These are phyloP conservation scores for Phylloporus sp. DNA, from an alignment of 768 basidiomycete species.

Conservation along the genomic window DNA sequence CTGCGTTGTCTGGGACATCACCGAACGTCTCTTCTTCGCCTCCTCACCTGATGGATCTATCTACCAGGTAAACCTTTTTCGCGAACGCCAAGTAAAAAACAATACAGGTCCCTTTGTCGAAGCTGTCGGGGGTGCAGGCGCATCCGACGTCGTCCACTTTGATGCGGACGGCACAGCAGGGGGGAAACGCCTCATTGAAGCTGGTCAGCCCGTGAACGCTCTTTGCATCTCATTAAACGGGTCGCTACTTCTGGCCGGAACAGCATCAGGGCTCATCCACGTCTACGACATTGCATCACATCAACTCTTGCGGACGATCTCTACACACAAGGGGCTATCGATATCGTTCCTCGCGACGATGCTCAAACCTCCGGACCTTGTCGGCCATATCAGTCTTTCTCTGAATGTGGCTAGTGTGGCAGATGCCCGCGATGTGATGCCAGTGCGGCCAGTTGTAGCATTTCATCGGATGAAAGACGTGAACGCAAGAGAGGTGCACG, in stretches of 20 bases:
- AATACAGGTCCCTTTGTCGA: conserved; percentile 47
- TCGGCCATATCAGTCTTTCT: conserved; percentile 69
- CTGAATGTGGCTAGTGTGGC: conserved; percentile 33
- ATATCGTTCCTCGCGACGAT: conserved; percentile 75
- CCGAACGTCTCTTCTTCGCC: conserved; percentile 87
- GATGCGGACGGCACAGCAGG: conserved; percentile 44
- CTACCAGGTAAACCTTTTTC: conserved; percentile 76
- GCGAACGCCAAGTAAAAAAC: conserved; percentile 50
- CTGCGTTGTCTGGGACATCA: conserved; percentile 70
- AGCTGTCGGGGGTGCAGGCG: conserved; percentile 71
- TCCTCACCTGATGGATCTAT: conserved; percentile 71
- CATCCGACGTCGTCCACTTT: conserved; percentile 66
- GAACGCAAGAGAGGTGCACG: conserved; percentile 64
- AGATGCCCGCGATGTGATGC: conserved; percentile 51
- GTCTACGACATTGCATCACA: conserved; percentile 88
- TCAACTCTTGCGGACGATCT: conserved; percentile 79
- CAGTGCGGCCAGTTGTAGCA: conserved; percentile 58
- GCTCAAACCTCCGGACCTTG: conserved; percentile 81
- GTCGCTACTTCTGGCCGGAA: conserved; percentile 79
- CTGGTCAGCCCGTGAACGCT: conserved; percentile 65
- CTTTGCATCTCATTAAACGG: conserved; percentile 75
- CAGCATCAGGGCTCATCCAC: conserved; percentile 63
- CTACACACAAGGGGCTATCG: conserved; percentile 58
- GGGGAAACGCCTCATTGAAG: conserved; percentile 60
- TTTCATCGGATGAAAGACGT: conserved; percentile 72